A percentile compares a stretch with the other conserved stretches of the same genome.
phyloP scores from a whole-genome alignment of 2,329 filamentous ascomycete species.

The Dactylella cylindrospora region DNA sequence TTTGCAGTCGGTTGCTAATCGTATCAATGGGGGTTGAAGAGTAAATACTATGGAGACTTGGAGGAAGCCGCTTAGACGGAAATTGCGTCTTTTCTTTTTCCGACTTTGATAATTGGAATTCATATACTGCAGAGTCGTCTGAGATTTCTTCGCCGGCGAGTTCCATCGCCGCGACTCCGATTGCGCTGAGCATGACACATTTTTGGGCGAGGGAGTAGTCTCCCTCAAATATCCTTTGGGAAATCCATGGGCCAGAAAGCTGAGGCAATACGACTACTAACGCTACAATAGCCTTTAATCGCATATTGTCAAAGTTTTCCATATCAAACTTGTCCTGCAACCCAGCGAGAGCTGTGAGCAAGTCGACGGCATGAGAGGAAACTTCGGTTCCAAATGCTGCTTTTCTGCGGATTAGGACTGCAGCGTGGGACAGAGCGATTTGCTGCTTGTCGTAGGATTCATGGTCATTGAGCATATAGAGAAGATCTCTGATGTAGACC shows the following conservation, averaged over 20 bases:
- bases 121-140: constrained; percentile 54
- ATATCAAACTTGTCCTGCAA: constrained; percentile 84
- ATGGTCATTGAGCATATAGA: constrained; percentile 73
- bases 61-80: constrained; percentile 76
- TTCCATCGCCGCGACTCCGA: constrained; percentile 81
- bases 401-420: constrained; percentile 81
- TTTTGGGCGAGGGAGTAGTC: constrained; percentile 88
- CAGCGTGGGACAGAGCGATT: constrained; percentile 74
- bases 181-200: constrained; percentile 74
- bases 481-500: constrained; percentile 86
- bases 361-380: constrained; percentile 75
- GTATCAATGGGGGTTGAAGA: constrained; percentile 64
- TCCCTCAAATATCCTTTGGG: constrained; percentile 81
- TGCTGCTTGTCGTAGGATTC: constrained; percentile 84
- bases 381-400: constrained; percentile 85
- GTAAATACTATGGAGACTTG: constrained; percentile 68
- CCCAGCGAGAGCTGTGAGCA: constrained; percentile 74
- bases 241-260: constrained; percentile 80
- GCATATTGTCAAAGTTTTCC: constrained; percentile 72
- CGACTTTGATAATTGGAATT: constrained; percentile 55
- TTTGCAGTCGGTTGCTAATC: constrained; percentile 68
- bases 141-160: constrained; percentile 72
- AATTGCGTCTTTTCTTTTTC: constrained; percentile 60
- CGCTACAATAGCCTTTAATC: constrained; percentile 78
- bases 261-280: constrained; percentile 74